phyloP scores from a whole-genome alignment of 768 basidiomycete species.

The Suillus subluteus region DNA sequence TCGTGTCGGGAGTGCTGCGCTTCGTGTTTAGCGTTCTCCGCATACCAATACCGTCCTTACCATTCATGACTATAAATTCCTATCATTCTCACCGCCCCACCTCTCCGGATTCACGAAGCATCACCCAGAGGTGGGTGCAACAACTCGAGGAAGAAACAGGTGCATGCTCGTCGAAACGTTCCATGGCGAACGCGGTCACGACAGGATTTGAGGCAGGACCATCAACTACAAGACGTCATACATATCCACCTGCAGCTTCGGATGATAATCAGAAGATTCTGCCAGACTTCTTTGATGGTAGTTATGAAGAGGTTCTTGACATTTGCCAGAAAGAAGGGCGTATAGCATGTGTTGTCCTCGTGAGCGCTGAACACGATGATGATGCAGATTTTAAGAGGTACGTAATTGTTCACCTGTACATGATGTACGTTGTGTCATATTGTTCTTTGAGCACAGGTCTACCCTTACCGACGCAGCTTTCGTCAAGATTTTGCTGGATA shows the following conservation, averaged over 20 bases:
- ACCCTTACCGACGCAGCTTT: constrained; percentile 78
- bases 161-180: constrained; percentile 59
- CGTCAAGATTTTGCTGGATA: constrained; percentile 68
- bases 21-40: constrained; percentile 70
- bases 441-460: constrained; percentile 43
- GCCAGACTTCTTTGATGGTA: constrained; percentile 80
- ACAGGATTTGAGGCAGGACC: constrained; percentile 46
- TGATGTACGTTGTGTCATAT: too few relatives aligned
- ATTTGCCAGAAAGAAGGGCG: constrained; percentile 70
- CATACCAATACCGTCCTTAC: constrained; percentile 64
- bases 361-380: constrained; percentile 91
- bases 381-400: constrained; percentile 85
- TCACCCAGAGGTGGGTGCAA: constrained; percentile 76
- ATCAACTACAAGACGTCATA: constrained; percentile 42
- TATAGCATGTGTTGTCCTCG: constrained; percentile 80
- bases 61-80: constrained; percentile 52
- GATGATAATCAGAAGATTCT: constrained; percentile 51
- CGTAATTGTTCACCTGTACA: constrained; percentile 19
- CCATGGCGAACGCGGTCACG: constrained; percentile 38
- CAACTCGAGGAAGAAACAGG: constrained; percentile 87
- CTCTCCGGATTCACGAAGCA: constrained; percentile 48
- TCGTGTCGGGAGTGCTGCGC: constrained; percentile 62
- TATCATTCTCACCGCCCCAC: constrained; percentile 44
- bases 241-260: constrained; percentile 30
- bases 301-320: constrained; percentile 80